Percentiles rank a stretch among this genome's conserved stretches.
Conservation (phyloP, 495 filamentous ascomycete genomes). For the Pyronema domesticum region DNA sequence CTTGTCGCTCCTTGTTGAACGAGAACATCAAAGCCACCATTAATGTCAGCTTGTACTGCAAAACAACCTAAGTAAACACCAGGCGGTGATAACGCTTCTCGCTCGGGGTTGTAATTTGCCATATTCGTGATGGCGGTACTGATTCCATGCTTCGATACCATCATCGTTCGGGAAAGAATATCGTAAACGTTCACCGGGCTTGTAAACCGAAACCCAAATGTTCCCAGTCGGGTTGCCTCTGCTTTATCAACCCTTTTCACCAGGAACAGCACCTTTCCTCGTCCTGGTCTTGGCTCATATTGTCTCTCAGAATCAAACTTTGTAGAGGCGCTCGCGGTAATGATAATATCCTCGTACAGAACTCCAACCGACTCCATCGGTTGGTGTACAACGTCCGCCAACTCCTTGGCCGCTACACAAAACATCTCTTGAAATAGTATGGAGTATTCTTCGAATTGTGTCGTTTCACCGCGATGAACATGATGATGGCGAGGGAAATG, state of each 20-base stretch:
- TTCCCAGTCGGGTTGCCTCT: constrained; percentile 34
- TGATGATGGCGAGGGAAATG: neutral
- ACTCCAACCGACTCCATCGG: constrained; percentile 47
- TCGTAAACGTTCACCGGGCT: constrained; percentile 47
- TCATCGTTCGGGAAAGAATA: constrained; percentile 50
- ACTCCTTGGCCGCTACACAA: constrained; percentile 56
- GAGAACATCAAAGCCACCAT: constrained; percentile 54
- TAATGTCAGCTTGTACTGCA: constrained; percentile 46
- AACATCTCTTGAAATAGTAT: constrained; percentile 73
- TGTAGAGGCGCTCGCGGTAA: constrained; percentile 27
- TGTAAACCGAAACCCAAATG: constrained; percentile 61
- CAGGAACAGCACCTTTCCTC: constrained; percentile 49
- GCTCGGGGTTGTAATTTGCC: constrained; percentile 26
- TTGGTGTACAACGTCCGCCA: constrained; percentile 47
- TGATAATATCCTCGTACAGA: constrained; percentile 61
- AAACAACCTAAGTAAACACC: constrained; percentile 66
- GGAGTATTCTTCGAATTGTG: constrained; percentile 45
- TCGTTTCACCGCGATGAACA: neutral
- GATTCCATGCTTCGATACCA: constrained; percentile 42
- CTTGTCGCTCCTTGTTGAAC: constrained; percentile 27
- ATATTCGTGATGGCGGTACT: constrained; percentile 37
- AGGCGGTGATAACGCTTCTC: neutral
- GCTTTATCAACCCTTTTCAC: constrained; percentile 43
- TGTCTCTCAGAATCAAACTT: neutral
- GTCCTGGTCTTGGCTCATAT: neutral